Conservation (phyloP, 805 yeast species). For the Starmerella bacillaris region DNA sequence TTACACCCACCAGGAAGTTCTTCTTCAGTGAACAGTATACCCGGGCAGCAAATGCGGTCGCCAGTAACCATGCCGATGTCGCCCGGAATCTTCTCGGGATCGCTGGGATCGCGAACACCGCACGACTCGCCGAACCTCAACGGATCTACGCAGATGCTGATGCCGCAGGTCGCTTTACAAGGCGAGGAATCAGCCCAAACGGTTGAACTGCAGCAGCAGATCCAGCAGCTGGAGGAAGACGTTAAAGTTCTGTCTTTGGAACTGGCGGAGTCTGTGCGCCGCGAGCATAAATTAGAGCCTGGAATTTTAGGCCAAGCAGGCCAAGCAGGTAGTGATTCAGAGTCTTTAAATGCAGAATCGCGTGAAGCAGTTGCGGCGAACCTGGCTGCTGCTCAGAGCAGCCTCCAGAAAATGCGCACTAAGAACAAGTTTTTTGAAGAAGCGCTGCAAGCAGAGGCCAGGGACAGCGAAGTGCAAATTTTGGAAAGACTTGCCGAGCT, state of each 20-base stretch:
- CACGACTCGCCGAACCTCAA: not conserved
- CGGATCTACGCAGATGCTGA: not conserved
- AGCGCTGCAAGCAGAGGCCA: constrained; percentile 6
- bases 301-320: too few relatives aligned
- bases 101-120: not conserved
- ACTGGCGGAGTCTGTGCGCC: constrained; percentile 24
- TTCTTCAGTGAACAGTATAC: too few relatives aligned
- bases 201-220: constrained; percentile 5
- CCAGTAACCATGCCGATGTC: not conserved
- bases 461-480: constrained; percentile 2
- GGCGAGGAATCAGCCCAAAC: constrained; percentile 1
- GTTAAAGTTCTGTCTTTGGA: constrained; percentile 23
- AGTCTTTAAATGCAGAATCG: not conserved
- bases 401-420: constrained; percentile 22
- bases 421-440: constrained; percentile 18
- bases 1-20: too few relatives aligned
- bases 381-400: constrained; percentile 13
- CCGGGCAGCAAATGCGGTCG: not conserved
- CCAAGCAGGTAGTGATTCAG: too few relatives aligned
- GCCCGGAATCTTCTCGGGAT: not conserved
- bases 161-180: not conserved
- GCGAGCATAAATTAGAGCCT: constrained; percentile 20
- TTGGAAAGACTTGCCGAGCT: constrained; percentile 16
- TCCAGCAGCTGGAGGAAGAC: constrained; percentile 20
- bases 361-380: constrained; percentile 16